Percentiles rank a stretch among this genome's conserved stretches.
phyloP scores from a whole-genome alignment of 768 basidiomycete genomes.

The Pleurotus eryngii region DNA sequence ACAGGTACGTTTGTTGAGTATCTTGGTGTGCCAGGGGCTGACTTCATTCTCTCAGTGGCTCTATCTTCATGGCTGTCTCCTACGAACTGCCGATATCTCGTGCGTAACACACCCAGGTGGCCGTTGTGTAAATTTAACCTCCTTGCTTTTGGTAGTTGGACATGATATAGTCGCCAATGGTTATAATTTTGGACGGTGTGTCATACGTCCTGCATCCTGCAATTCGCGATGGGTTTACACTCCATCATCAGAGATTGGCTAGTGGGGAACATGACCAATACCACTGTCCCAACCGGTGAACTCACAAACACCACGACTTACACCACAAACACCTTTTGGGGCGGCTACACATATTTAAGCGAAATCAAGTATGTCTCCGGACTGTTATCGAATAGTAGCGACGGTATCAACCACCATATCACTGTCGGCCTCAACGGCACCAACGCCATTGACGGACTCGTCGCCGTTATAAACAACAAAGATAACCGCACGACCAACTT shows the following conservation, averaged over 20 bases:
- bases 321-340: constrained; percentile 59
- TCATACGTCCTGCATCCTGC: not conserved
- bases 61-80: constrained; percentile 72
- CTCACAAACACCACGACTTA: constrained; percentile 61
- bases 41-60: constrained; percentile 42
- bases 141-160: constrained; percentile 28
- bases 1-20: constrained; percentile 43
- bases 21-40: not conserved
- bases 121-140: constrained; percentile 1
- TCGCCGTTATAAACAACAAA: constrained; percentile 73
- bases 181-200: constrained; percentile 9
- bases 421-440: constrained; percentile 47
- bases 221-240: not conserved
- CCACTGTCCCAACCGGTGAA: constrained; percentile 40
- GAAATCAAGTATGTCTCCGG: constrained; percentile 67
- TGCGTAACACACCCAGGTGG: constrained; percentile 20
- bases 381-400: constrained; percentile 63
- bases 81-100: constrained; percentile 67
- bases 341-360: constrained; percentile 72
- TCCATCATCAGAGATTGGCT: constrained; percentile 63
- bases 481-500: constrained; percentile 42
- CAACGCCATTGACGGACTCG: constrained; percentile 78
- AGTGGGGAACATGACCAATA: constrained; percentile 75
- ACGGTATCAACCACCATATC: constrained; percentile 65
- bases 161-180: constrained; percentile 79